Base-by-base conservation (phyloP, 2,329 filamentous ascomycete species). In the Xylariales sp. region DNA sequence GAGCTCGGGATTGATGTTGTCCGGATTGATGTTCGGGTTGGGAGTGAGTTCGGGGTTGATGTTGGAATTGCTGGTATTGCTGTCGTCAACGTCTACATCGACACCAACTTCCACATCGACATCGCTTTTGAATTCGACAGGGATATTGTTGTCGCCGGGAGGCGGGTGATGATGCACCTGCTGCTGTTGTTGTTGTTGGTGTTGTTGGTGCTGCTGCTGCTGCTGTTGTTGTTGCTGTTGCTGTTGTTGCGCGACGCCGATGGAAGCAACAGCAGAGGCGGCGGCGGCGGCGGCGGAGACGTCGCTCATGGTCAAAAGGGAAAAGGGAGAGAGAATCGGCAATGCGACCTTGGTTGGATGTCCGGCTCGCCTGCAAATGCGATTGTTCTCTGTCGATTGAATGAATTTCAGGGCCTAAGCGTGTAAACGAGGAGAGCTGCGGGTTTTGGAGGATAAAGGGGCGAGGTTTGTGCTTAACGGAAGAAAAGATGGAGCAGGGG, bases 361-460 rank as follows among this genome's bases (percentile, higher is more conserved):
- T 58, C 43, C 43, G 64, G 57, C 39, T 56, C 55, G 69, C 60
- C 61, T 62, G 64, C 67, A 50, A 65, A 67, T 62, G 68, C 59
- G 64, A 69, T 65, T 71, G 67, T 70, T 70, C 67, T 69, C 73
- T 71, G 71, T 72, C 71, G 73, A 73, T 73, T 71, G 71, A 75
- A 76, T 76, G 73, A 72, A 71, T 72, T 73, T 66, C 60, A 67
- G 70, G 67, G 74, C 71, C 75, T 77, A 77, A 75, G 73, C 74
- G 68, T 72, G 74, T 77, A 76, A 76, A 77, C 75, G 75, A 75
- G 70, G 66, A 69, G 67, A 67, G 69, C 66, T 60, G 72, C 72
- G 74, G 75, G 71, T 73, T 76, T 76, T 74, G 72, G 71, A 70
- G 65, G 65, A 71, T 76, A 77, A 76, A 75, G 74, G 75, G 75